These are phyloP conservation scores for Chlamydomonas sphaeroides DNA, from an alignment of 139 green algal genomes.

Conservation along the genomic window DNA sequence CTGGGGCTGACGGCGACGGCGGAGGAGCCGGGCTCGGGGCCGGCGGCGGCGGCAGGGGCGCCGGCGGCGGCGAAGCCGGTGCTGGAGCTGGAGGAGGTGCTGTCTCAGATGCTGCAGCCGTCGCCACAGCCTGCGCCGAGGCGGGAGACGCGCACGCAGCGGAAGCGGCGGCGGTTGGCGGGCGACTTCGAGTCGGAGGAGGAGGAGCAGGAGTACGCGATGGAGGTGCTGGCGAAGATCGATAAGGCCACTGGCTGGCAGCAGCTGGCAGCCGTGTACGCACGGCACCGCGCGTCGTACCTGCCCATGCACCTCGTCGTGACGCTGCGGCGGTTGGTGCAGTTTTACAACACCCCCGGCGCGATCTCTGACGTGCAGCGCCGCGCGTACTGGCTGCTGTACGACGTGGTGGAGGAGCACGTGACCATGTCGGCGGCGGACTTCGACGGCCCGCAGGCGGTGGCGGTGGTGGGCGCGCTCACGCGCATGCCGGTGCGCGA, in stretches of 20 bases:
- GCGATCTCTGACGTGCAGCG: background rate
- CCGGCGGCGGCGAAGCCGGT: background rate
- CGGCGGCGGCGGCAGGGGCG: background rate
- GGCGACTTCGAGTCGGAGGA: background rate
- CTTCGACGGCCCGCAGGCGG: conserved; percentile 3
- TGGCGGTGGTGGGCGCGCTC: background rate
- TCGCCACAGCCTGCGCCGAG: too few species aligned
- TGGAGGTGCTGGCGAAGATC: too few species aligned
- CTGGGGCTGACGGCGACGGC: background rate
- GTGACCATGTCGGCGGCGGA: background rate
- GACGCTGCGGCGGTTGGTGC: background rate
- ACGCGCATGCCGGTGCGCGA: background rate
- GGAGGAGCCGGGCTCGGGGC: background rate
- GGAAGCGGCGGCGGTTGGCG: too few species aligned
- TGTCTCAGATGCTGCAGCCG: too few species aligned
- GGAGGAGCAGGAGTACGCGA: too few species aligned
- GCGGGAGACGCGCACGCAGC: too few species aligned
- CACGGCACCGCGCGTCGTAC: background rate
- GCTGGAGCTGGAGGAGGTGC: background rate
- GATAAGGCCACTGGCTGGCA: background rate
- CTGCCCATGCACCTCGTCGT: background rate
- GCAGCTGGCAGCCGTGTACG: background rate
- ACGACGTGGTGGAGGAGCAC: background rate
- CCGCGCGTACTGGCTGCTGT: background rate
- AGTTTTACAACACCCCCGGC: background rate